Evolutionary conservation across 352 stramenopile genomes (phyloP), one percentile per base, ranked within the genome.

Genomic region (Blastocystis hominis): DNA sequence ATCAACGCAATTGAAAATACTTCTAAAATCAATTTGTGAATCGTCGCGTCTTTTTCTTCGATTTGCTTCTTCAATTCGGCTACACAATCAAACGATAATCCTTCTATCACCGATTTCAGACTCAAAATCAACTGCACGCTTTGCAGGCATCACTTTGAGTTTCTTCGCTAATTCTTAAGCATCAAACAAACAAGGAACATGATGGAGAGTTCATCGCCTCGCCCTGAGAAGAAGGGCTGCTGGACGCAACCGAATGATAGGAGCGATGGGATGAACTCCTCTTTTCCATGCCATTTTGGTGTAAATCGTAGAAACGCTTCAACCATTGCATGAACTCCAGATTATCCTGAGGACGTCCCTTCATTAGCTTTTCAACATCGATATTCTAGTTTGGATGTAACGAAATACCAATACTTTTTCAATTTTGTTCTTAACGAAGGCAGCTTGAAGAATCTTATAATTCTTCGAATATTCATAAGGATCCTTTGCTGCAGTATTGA

Each of bases 311-410:
- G 75, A 97, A 97, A 38, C 91, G 91, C 84, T 96, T 97, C 87
- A 95, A 94, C 94, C 95, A 99, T 91, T 99, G 97, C 93, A 98
- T 98, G 90, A 99, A 99, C 91, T 99, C 97, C 80, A 99, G 92
- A 91, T 99, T 99, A 90, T 99, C 97, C 90, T 98, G 96, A 92
- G 99, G 99, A 90, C 98, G 98, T 62, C 94, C 97, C 30, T 96
- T 92, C 88, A 98, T 97, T 42, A 99, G 92, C 50, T 96, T 95
- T 78, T 98, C 94, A 36, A 99, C 96, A 89, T 98, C 95, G 38
- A 99, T 95, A 91, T 98, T 92, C 77, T 93, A 91, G 88, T 34
- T n/a, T 44, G 90, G 40, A 62, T 30, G 46, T 20, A 30, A 7
- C 10, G 30, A 34, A 87, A 62, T 34, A 47, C 17, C 5, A 7